Percentiles rank a stretch among this genome's conserved stretches.
phyloP scores from a whole-genome alignment of 495 filamentous ascomycete genomes.

The Podospora comata region DNA sequence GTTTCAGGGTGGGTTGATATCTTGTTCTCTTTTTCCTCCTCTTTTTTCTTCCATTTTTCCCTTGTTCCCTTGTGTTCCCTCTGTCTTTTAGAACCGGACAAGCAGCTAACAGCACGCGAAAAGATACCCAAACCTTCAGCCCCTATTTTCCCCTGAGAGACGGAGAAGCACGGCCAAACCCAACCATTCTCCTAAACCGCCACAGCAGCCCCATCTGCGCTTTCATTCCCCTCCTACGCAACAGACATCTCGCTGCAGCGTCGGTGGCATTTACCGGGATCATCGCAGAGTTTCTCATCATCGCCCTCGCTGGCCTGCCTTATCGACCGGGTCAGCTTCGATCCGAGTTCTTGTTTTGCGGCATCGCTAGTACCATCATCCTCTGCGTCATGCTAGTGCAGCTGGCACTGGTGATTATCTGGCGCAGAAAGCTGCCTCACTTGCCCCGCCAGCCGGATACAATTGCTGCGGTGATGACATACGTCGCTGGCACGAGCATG shows the following conservation, averaged over 20 bases:
- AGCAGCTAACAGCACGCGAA: background rate
- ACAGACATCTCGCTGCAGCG: conserved; percentile 23
- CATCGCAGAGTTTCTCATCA: conserved; percentile 30
- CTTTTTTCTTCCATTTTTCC: background rate
- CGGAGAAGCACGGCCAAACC: conserved; percentile 17
- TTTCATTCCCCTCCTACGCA: conserved; percentile 25
- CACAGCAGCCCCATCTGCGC: conserved; percentile 31
- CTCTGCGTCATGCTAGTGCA: conserved; percentile 26
- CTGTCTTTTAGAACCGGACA: background rate
- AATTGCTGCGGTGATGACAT: conserved; percentile 27
- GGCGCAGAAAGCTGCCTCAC: conserved; percentile 21
- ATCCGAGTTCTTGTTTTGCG: conserved; percentile 30
- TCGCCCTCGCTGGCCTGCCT: conserved; percentile 30
- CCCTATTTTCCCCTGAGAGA: conserved; percentile 20
- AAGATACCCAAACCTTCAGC: conserved; percentile 24
- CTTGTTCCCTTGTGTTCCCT: background rate
- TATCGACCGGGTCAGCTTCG: conserved; percentile 34
- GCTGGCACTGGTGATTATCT: conserved; percentile 19
- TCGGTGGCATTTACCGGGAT: conserved; percentile 29
- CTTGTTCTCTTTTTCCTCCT: background rate
- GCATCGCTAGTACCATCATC: conserved; percentile 21
- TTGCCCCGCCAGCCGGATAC: conserved; percentile 25
- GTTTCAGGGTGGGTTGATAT: conserved; percentile 15
- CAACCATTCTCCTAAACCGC: conserved; percentile 26
- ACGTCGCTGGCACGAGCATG: conserved; percentile 24